Conservation (phyloP, 306 rosid species). For the Vigna nakashimae region DNA sequence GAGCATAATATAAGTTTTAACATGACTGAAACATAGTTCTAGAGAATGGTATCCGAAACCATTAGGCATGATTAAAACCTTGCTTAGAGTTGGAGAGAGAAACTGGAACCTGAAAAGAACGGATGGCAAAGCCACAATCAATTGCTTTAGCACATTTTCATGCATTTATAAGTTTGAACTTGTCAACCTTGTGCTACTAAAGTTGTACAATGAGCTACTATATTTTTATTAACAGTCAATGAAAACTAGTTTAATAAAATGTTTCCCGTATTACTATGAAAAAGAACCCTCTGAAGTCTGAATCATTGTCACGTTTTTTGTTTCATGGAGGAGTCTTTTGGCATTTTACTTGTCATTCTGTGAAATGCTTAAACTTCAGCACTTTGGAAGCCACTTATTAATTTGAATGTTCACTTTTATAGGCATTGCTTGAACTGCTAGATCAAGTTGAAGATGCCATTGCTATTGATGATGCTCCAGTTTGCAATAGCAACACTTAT, state of each 20-base stretch:
- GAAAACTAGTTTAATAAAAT: constrained; percentile 12
- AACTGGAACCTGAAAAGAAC: constrained; percentile 15
- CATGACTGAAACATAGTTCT: constrained; percentile 25
- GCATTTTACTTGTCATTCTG: constrained; percentile 31
- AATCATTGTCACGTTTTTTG: constrained; percentile 10
- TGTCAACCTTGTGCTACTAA: constrained; percentile 8
- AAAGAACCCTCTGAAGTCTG: constrained; percentile 3
- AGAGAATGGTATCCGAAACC: constrained; percentile 17
- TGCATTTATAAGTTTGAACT: constrained; percentile 15
- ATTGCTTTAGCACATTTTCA: constrained; percentile 10
- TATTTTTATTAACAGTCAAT: constrained; percentile 8
- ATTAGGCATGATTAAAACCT: background rate
- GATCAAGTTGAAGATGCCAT: constrained; percentile 97
- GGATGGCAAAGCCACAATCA: constrained; percentile 1
- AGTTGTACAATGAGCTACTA: constrained; percentile 3
- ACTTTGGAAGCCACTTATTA: constrained; percentile 25
- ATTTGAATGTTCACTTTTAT: constrained; percentile 35
- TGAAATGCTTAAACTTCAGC: background rate
- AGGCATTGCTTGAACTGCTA: constrained; percentile 95
- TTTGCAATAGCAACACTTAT: constrained; percentile 47
- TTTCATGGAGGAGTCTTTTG: constrained; percentile 30
- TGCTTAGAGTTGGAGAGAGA: constrained; percentile 19
- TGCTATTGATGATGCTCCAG: constrained; percentile 60
- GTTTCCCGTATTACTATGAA: constrained; percentile 3
- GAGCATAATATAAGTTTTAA: background rate